Percentiles rank a stretch among this genome's conserved stretches.
These are phyloP conservation scores for Cyberlindnera subsufficiens DNA, from an alignment of 805 yeast species.

Conservation along the genomic window DNA sequence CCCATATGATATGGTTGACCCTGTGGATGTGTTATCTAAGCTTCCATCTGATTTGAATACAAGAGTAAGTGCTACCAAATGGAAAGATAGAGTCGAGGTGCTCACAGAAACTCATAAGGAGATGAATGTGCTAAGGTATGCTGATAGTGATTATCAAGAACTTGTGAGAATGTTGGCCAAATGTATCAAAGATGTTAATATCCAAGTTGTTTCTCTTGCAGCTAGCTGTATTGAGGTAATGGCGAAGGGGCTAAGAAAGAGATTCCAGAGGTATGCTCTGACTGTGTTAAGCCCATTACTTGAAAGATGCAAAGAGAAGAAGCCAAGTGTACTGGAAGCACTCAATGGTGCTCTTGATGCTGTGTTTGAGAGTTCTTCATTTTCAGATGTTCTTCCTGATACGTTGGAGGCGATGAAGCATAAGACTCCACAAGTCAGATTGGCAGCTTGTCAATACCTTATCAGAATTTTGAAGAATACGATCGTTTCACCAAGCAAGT, in stretches of 20 bases:
- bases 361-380: slow-evolving; percentile 45
- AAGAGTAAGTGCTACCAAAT: slow-evolving; percentile 56
- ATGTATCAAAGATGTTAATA: slow-evolving; percentile 81
- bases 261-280: slow-evolving; percentile 49
- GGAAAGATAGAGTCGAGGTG: slow-evolving; percentile 91
- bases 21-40: slow-evolving; percentile 59
- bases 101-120: slow-evolving; percentile 54
- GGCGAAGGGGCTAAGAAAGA: slow-evolving; percentile 57
- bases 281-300: slow-evolving; percentile 55
- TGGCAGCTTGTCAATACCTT: slow-evolving; percentile 62
- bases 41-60: slow-evolving; percentile 58
- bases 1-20: slow-evolving; percentile 65
- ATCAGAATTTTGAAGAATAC: slow-evolving; percentile 56
- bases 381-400: slow-evolving; percentile 54
- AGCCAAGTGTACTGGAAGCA: slow-evolving; percentile 69
- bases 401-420: slow-evolving; percentile 56
- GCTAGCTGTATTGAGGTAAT: slow-evolving; percentile 58
- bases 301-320: slow-evolving; percentile 86
- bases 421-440: slow-evolving; percentile 78
- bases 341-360: slow-evolving; percentile 62
- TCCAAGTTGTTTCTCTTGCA: slow-evolving; percentile 78
- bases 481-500: slow-evolving; percentile 38
- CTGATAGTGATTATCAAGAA: slow-evolving; percentile 59
- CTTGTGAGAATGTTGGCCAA: slow-evolving; percentile 61
- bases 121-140: slow-evolving; percentile 48